Evolutionary conservation across 441 rosid species (phyloP).

Genomic region (Adansonia grandidieri): DNA sequence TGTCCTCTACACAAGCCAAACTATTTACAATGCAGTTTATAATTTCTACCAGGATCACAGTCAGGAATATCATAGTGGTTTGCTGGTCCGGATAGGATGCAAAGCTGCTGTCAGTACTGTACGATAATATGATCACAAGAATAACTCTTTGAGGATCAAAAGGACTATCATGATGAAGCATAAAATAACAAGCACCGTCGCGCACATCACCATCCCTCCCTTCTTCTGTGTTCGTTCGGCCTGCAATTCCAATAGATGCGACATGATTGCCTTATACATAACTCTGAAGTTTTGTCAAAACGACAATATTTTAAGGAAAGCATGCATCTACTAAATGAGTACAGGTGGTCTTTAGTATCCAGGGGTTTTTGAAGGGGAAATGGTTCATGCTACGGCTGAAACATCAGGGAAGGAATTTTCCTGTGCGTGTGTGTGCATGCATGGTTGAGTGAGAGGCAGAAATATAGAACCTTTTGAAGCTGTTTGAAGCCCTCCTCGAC

Average conservation of each 20-base stretch:
- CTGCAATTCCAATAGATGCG: constrained; percentile 42
- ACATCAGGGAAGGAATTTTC: not conserved
- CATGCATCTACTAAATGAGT: not conserved
- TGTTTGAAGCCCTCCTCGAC: constrained; percentile 92
- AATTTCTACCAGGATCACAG: not conserved
- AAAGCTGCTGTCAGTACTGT: not conserved
- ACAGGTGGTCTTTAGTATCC: not conserved
- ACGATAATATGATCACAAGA: constrained; percentile 44
- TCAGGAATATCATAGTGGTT: not conserved
- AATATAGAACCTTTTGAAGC: constrained; percentile 60
- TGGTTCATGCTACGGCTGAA: not conserved
- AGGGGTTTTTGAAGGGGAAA: not conserved
- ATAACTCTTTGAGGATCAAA: constrained; percentile 66
- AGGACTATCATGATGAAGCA: constrained; percentile 89
- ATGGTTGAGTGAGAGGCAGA: constrained; percentile 10
- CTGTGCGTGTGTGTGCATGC: not conserved
- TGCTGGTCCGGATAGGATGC: not conserved
- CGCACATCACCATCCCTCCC: constrained; percentile 97
- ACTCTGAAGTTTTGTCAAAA: not conserved
- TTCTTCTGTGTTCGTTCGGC: constrained; percentile 89
- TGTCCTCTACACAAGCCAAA: not conserved
- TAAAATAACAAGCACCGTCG: constrained; percentile 79
- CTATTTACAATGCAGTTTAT: not conserved
- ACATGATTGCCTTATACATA: not conserved
- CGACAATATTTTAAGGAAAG: not conserved